Base-by-base conservation (phyloP, 495 filamentous ascomycete species). In the Aspergillus olivimuriae region DNA sequence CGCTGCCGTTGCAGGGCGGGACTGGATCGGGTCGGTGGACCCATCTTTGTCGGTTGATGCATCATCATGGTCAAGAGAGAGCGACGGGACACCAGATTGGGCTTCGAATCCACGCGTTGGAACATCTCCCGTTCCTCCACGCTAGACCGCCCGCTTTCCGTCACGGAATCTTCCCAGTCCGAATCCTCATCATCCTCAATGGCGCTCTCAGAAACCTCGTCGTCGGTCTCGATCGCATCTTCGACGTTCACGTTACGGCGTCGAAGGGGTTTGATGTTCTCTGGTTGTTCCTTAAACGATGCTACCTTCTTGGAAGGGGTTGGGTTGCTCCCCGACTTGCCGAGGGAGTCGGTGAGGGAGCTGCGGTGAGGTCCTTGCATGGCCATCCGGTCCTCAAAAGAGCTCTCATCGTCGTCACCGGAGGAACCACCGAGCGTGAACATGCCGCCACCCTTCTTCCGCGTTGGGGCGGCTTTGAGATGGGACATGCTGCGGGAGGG, bases 111-210 rank as follows among this genome's bases (percentile, higher is more conserved):
- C 21, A 97, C 89, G 5, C 92, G 81, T 57, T 87, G 80, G 73
- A 97, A 97, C 50, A 86, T 69, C 41, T 79, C 69, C 46, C 78
- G 81, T 15, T 92, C 87, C 42, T 91, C 85, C 18, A 86, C 73
- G 55, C 83, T 91, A 0, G 87, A 86, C 41, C 80, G 82, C 17
- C 80, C 87, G 53, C 82, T 94, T 46, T 94, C 86, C 23, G 89
- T 89, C n/a, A 84, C 78, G 6, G 89, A 92, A 51, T 95, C 91
- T 58, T 94, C 89, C 88, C 89, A 94, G 43, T 92, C 86, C 9
- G 75, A 87, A 19, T 84, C 85, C 35, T 89, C 86, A 33, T 94
- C 91, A 39, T 95, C 89, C 43, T 94, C 88, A 35, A 89, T 89
- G 18, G 86, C 86, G 51, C 84, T 87, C 60, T 92, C 87, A 3